Base-by-base conservation (phyloP, 768 basidiomycete genomes). In the Lactarius sanguifluus region DNA sequence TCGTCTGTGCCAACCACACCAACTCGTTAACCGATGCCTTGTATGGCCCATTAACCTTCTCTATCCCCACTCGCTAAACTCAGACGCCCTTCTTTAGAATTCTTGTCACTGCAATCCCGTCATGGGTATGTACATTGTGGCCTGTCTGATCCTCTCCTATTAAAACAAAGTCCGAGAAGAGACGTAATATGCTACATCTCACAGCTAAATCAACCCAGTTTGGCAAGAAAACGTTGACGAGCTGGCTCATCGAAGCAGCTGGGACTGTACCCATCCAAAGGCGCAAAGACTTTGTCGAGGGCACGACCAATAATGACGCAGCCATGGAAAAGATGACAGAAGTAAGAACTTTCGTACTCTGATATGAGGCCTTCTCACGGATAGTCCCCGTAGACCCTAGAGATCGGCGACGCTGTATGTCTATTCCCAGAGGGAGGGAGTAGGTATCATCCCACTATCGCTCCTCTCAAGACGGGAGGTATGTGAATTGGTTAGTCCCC, bases 121-220 rank as follows among this genome's bases (percentile, higher is more conserved):
- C 84, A 23, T 81, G 80, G 79, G 91, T 87, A 76, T 67, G 80
- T 66, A 13, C 1, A 7, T 41, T 25, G 25, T 13, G 50, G 16
- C 36, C 56, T 67, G 20, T 28, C 23, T 70, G 36, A 18, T 52
- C 56, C 67, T 60, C 68, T 47, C 25, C 57, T 38, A 57, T 63
- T 12, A 20, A 41, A 64, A 41, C 34, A 52, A 45, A 38, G n/a
- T 54, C 56, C 3, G 18, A 32, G 12, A 73, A 92, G 90, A 84
- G 81, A 69, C 89, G 93, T 36, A 87, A 88, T 71, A 86, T 93
- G 81, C 76, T 96, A 6, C 87, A 93, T 15, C 77, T 96, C 50
- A 96, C 94, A 0, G 94, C 94, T 13, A 96, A 96, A 73, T 84
- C 91, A 47, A 92, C 93, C 0, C 89, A 90, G 71, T 96, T 96